phyloP scores from a whole-genome alignment of 1,284 basidiomycete genomes.

The Ceratobasidium sp. region DNA sequence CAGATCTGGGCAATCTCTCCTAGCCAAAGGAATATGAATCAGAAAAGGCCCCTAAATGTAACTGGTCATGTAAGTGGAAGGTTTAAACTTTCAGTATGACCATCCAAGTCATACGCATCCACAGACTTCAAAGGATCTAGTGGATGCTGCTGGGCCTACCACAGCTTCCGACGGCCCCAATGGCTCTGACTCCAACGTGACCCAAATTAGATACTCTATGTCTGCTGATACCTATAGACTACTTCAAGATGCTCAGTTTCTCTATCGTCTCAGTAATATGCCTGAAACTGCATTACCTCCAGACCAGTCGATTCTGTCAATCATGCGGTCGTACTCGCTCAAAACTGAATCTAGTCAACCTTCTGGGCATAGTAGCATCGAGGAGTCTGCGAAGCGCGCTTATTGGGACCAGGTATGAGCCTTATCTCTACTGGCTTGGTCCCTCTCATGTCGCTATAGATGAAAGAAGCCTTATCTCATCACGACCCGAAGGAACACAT shows the following conservation, averaged over 20 bases:
- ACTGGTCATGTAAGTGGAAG: not conserved
- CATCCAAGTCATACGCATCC: not conserved
- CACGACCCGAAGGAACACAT: slow-evolving; percentile 19
- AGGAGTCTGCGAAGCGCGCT: slow-evolving; percentile 9
- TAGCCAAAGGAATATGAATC: too few species aligned
- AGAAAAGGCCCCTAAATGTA: not conserved
- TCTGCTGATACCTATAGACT: slow-evolving; percentile 3
- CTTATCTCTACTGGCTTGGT: not conserved
- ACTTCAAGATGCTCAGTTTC: slow-evolving; percentile 24
- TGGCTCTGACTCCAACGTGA: not conserved
- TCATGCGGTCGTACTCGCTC: slow-evolving; percentile 16
- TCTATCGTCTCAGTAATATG: slow-evolving; percentile 22
- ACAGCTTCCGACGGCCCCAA: not conserved
- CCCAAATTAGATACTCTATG: slow-evolving; percentile 9
- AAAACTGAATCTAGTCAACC: not conserved
- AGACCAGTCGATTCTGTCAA: slow-evolving; percentile 17
- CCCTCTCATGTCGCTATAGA: slow-evolving; percentile 9
- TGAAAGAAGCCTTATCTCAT: slow-evolving; percentile 6
- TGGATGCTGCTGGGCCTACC: not conserved
- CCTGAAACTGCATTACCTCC: not conserved
- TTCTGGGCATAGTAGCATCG: not conserved
- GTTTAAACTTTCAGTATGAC: not conserved
- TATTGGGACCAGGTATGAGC: slow-evolving; percentile 32
- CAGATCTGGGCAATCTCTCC: not conserved
- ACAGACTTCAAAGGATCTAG: not conserved